Evolutionary conservation across 208 protist species (phyloP).

Genomic region (Acanthamoeba royreba): DNA sequence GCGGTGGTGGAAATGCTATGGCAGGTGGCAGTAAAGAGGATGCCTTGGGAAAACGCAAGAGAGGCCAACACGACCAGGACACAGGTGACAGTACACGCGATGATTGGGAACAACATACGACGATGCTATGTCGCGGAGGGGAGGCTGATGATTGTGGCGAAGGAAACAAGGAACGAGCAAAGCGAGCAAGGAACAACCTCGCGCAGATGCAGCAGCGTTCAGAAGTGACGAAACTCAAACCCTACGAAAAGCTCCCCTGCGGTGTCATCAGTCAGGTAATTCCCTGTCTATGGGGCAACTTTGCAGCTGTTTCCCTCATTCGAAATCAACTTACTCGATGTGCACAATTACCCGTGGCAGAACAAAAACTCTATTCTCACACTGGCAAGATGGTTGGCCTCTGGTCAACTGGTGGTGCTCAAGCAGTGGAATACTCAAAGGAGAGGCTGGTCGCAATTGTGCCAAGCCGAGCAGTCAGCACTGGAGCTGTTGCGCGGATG

Average conservation of each 20-base stretch:
- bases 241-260: background rate
- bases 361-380: background rate
- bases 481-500: background rate
- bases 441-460: background rate
- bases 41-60: too few relatives aligned
- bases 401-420: background rate
- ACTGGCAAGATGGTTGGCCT: background rate
- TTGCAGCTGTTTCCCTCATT: background rate
- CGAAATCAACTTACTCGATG: background rate
- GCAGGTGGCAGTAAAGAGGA: too few relatives aligned
- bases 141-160: too few relatives aligned
- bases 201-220: background rate
- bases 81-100: too few relatives aligned
- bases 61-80: too few relatives aligned
- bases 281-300: too few relatives aligned
- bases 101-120: too few relatives aligned
- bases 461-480: background rate
- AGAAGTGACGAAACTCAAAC: background rate
- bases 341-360: too few relatives aligned
- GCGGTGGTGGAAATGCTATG: too few relatives aligned
- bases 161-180: too few relatives aligned
- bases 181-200: too few relatives aligned
- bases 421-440: background rate
- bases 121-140: too few relatives aligned
- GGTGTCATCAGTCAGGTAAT: background rate